Evolutionary conservation across 148 eudicot genomes (phyloP).

Genomic region (Linanthus parryae): DNA sequence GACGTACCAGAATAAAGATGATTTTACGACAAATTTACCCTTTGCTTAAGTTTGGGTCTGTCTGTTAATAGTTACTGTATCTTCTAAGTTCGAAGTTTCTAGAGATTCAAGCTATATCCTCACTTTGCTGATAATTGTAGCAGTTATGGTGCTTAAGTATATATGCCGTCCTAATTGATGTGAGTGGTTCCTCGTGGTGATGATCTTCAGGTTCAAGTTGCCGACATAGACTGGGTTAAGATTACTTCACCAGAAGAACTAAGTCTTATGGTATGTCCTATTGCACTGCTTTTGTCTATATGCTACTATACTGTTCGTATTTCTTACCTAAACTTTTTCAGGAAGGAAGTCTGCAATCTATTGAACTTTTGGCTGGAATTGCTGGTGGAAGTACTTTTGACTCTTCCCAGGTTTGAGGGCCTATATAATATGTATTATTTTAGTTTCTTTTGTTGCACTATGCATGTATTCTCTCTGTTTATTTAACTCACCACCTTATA

Average conservation of each 20-base stretch:
- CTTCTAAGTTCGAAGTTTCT: neutral
- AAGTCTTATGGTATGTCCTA: conserved; percentile 52
- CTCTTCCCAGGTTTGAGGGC: conserved; percentile 59
- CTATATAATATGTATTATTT: conserved; percentile 7
- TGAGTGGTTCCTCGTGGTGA: too few species aligned
- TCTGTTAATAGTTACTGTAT: too few species aligned
- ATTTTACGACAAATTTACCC: too few species aligned
- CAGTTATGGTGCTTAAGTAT: neutral
- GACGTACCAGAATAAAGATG: too few species aligned
- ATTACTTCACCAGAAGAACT: conserved; percentile 52
- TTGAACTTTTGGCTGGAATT: conserved; percentile 62
- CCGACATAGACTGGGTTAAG: conserved; percentile 82
- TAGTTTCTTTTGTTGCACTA: neutral
- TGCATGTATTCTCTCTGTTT: neutral
- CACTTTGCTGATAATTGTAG: neutral
- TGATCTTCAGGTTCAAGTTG: conserved; percentile 62
- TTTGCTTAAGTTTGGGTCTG: too few species aligned
- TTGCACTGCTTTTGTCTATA: conserved; percentile 1
- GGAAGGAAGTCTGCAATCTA: conserved; percentile 57
- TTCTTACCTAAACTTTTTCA: conserved; percentile 21
- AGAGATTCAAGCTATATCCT: neutral
- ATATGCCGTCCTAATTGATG: too few species aligned
- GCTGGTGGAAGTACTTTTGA: conserved; percentile 62
- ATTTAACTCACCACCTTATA: neutral
- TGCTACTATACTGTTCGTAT: conserved; percentile 7